A percentile compares a stretch with the other conserved stretches of the same genome.
phyloP scores from a whole-genome alignment of 805 yeast species.

The Alloascoidea hylecoeti region DNA sequence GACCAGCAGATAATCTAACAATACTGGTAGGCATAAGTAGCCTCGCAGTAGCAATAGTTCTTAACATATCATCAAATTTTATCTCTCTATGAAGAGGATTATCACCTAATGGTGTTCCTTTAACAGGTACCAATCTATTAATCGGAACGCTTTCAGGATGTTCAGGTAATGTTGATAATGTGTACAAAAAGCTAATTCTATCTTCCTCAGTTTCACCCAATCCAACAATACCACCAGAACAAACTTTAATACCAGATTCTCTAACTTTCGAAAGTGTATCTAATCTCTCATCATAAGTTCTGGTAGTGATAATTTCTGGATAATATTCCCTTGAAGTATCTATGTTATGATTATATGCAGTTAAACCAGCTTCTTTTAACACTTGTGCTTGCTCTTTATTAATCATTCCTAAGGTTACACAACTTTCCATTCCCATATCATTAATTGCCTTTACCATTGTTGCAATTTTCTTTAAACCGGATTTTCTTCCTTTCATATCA shows the following conservation, averaged over 20 bases:
- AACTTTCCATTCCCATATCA: slow-evolving; percentile 57
- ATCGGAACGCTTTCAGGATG: slow-evolving; percentile 81
- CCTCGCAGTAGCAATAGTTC: slow-evolving; percentile 68
- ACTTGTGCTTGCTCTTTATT: slow-evolving; percentile 44
- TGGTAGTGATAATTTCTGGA: slow-evolving; percentile 55
- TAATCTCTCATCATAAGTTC: slow-evolving; percentile 60
- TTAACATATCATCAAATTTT: slow-evolving; percentile 44
- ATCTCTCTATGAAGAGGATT: slow-evolving; percentile 35
- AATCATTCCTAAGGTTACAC: slow-evolving; percentile 75
- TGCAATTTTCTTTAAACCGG: slow-evolving; percentile 44
- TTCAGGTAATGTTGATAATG: slow-evolving; percentile 50
- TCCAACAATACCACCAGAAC: slow-evolving; percentile 74
- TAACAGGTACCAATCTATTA: slow-evolving; percentile 62
- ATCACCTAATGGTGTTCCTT: slow-evolving; percentile 63
- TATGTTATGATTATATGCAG: slow-evolving; percentile 73
- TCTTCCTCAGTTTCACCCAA: slow-evolving; percentile 64
- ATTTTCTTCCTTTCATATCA: slow-evolving; percentile 67
- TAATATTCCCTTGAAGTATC: slow-evolving; percentile 73
- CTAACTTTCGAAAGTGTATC: slow-evolving; percentile 52
- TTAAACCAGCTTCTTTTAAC: slow-evolving; percentile 55
- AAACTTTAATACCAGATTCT: slow-evolving; percentile 48
- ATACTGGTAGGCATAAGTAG: slow-evolving; percentile 60
- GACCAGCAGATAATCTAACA: slow-evolving; percentile 67
- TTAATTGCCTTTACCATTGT: slow-evolving; percentile 54
- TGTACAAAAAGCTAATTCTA: slow-evolving; percentile 52